Conservation (phyloP, 2,329 filamentous ascomycete species). For the Colletotrichum navitas region DNA sequence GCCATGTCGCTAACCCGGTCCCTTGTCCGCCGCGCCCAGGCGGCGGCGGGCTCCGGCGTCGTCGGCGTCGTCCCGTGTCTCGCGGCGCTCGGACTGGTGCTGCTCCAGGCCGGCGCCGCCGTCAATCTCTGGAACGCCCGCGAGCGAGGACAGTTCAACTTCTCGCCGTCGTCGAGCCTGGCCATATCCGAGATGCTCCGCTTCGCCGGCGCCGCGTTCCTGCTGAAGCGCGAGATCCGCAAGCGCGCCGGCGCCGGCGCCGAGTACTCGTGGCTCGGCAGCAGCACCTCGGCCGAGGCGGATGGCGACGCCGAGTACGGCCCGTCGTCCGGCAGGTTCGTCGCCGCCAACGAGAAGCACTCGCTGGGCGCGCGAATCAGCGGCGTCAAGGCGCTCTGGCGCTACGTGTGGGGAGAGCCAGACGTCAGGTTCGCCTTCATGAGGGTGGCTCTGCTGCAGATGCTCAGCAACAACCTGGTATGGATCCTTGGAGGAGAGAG, state of each 20-base stretch:
- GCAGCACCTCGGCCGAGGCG: constrained; percentile 26
- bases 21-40: constrained; percentile 27
- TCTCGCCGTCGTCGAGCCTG: constrained; percentile 49
- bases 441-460: constrained; percentile 50
- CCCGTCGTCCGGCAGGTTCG: constrained; percentile 4
- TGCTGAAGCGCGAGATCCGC: constrained; percentile 46
- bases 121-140: constrained; percentile 50
- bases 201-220: constrained; percentile 46
- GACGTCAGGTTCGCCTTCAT: constrained; percentile 48
- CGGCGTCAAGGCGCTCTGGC: constrained; percentile 32
- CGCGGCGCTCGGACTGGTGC: constrained; percentile 51
- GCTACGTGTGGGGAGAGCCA: constrained; percentile 42
- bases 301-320: constrained; percentile 21
- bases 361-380: background rate
- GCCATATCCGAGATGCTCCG: constrained; percentile 49
- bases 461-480: constrained; percentile 51
- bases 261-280: constrained; percentile 32
- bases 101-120: constrained; percentile 51
- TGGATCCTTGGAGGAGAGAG: background rate
- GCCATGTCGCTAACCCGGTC: constrained; percentile 18
- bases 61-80: constrained; percentile 40
- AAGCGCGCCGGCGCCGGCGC: constrained; percentile 24
- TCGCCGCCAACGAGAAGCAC: constrained; percentile 5
- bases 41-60: constrained; percentile 30
- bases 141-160: constrained; percentile 45